Evolutionary conservation across 1,284 basidiomycete species (phyloP).

Genomic region (Irpex sp.): DNA sequence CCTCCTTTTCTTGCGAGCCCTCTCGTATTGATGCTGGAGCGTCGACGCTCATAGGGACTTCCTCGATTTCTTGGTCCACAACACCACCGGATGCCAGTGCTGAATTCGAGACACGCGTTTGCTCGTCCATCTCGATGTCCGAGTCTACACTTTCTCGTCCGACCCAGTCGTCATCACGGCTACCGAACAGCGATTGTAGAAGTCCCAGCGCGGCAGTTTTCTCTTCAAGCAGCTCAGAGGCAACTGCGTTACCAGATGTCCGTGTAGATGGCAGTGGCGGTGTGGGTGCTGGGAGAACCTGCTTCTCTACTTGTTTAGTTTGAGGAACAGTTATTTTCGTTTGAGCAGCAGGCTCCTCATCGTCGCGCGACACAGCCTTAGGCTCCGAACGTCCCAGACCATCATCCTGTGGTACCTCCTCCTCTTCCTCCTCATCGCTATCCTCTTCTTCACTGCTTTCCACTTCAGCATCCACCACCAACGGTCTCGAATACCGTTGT

Average conservation of each 20-base stretch:
- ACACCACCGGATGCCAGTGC: not conserved
- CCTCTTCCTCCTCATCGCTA: slow-evolving; percentile 11
- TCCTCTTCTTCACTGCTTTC: slow-evolving; percentile 13
- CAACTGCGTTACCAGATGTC: not conserved
- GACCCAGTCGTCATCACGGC: slow-evolving; percentile 45
- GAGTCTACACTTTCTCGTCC: slow-evolving; percentile 52
- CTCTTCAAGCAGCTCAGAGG: slow-evolving; percentile 40
- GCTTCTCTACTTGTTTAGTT: slow-evolving; percentile 1
- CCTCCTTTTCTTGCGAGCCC: slow-evolving; percentile 14
- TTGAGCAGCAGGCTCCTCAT: not conserved
- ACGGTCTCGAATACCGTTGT: not conserved
- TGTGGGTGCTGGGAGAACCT: not conserved
- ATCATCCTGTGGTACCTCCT: slow-evolving; percentile 11
- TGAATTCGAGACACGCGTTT: not conserved
- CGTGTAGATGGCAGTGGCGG: not conserved
- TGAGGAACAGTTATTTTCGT: not conserved
- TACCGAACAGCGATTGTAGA: slow-evolving; percentile 50
- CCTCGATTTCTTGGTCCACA: slow-evolving; percentile 31
- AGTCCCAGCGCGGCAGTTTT: slow-evolving; percentile 44
- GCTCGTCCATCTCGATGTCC: slow-evolving; percentile 43
- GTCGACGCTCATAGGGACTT: slow-evolving; percentile 31
- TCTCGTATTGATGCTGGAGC: slow-evolving; percentile 5
- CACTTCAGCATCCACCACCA: slow-evolving; percentile 8
- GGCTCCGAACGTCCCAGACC: slow-evolving; percentile 7
- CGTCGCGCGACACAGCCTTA: not conserved